These are phyloP conservation scores for Nicotiana sylvestris DNA, from an alignment of 257 asterid genomes.

Conservation along the genomic window DNA sequence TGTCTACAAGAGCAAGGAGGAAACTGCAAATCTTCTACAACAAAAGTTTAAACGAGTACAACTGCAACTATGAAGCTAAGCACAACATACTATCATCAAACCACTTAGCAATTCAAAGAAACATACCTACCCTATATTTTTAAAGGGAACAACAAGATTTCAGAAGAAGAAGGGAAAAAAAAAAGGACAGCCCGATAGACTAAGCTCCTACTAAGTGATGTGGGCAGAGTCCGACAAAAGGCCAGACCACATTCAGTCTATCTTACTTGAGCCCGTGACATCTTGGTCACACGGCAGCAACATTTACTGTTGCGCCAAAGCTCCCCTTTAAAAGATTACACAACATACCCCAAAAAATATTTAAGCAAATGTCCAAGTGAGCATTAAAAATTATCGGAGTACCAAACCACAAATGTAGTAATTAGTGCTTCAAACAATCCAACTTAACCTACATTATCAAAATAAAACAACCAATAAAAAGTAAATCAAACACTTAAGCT, in stretches of 20 bases:
- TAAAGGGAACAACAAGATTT: background rate
- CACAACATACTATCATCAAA: background rate
- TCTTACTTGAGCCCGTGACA: too few relatives aligned
- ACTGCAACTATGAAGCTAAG: conserved; percentile 1
- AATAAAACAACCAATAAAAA: background rate
- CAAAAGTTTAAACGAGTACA: background rate
- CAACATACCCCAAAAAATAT: background rate
- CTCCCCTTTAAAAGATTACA: background rate
- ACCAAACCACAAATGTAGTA: background rate
- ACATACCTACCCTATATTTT: background rate
- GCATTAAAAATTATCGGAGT: background rate
- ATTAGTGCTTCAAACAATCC: background rate
- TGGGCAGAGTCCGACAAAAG: too few relatives aligned
- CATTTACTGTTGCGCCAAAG: too few relatives aligned
- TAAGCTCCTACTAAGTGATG: too few relatives aligned
- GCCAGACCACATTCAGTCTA: too few relatives aligned
- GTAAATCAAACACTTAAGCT: background rate
- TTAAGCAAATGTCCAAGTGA: background rate
- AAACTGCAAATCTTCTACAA: conserved; percentile 1
- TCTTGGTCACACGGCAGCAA: too few relatives aligned
- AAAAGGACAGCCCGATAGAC: too few relatives aligned
- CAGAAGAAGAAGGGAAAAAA: too few relatives aligned
- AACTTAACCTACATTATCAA: background rate
- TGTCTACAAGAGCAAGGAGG: background rate
- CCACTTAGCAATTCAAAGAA: background rate